phyloP scores from a whole-genome alignment of 1,284 basidiomycete genomes.

The Cryptococcus sp. region DNA sequence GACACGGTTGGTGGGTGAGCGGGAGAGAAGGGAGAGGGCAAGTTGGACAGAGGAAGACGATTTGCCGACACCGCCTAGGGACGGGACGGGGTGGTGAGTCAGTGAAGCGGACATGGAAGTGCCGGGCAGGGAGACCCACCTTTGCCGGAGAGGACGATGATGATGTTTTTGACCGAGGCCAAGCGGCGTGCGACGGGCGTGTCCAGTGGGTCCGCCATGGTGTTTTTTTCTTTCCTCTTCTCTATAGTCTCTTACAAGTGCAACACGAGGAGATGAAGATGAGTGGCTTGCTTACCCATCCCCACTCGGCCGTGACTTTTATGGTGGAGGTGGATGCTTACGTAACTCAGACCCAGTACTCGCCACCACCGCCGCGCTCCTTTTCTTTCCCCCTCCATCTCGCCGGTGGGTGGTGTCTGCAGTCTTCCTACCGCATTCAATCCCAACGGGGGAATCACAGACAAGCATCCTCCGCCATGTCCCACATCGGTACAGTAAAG shows the following conservation, averaged over 20 bases:
- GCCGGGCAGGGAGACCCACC: conserved; percentile 36
- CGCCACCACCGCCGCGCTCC: conserved; percentile 2
- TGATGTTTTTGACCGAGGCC: conserved; percentile 72
- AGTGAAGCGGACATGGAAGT: background rate
- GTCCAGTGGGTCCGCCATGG: conserved; percentile 41
- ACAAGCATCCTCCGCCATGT: conserved; percentile 27
- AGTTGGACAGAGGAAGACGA: conserved; percentile 92
- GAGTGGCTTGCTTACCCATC: background rate
- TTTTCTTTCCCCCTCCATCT: background rate
- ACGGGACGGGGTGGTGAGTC: background rate
- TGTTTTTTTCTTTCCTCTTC: background rate
- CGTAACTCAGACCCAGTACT: conserved; percentile 5
- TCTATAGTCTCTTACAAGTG: background rate
- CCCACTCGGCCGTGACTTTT: conserved; percentile 1
- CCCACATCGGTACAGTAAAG: conserved; percentile 44
- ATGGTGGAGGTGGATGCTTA: conserved; percentile 16
- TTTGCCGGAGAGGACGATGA: conserved; percentile 93
- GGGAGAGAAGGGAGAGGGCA: conserved; percentile 76
- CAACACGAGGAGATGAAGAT: background rate
- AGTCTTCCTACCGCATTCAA: background rate
- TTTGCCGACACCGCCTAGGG: conserved; percentile 90
- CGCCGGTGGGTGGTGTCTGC: background rate
- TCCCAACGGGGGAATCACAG: background rate
- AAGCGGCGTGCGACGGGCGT: conserved; percentile 64
- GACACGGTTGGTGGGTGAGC: conserved; percentile 60